These are phyloP conservation scores for Tulasnella sp. DNA, from an alignment of 768 basidiomycete genomes.

Conservation along the genomic window DNA sequence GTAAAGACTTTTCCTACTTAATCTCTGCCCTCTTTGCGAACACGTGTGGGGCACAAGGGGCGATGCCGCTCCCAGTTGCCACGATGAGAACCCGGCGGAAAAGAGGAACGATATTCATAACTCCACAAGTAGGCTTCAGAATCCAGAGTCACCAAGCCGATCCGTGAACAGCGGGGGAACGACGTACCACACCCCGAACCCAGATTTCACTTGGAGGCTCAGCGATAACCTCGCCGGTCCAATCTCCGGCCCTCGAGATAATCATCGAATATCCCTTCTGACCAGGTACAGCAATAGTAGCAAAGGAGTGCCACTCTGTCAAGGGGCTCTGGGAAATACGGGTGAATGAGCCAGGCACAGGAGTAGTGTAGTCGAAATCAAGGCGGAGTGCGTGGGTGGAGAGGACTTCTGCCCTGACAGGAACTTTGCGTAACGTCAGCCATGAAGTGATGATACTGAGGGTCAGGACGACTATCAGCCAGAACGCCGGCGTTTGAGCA, in stretches of 20 bases:
- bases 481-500: conserved; percentile 54
- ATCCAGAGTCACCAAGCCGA: not conserved
- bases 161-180: not conserved
- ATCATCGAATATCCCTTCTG: conserved; percentile 60
- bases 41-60: conserved; percentile 62
- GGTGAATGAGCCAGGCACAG: conserved; percentile 53
- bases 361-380: conserved; percentile 60
- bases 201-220: conserved; percentile 59
- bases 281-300: conserved; percentile 41
- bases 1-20: not conserved
- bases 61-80: conserved; percentile 59
- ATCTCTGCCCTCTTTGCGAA: conserved; percentile 45
- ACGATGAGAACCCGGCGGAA: conserved; percentile 34
- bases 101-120: conserved; percentile 34
- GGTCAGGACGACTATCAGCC: conserved; percentile 60
- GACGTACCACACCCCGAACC: conserved; percentile 54
- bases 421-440: conserved; percentile 58
- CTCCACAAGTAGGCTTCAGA: conserved; percentile 30
- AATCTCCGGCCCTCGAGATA: conserved; percentile 62
- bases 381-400: conserved; percentile 62
- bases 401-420: conserved; percentile 56
- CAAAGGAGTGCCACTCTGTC: conserved; percentile 36
- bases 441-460: conserved; percentile 61
- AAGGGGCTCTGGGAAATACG: conserved; percentile 33
- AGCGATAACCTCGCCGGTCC: conserved; percentile 58